These are phyloP conservation scores for Venturia oleaginea DNA, from an alignment of 2,329 filamentous ascomycete genomes.

Conservation along the genomic window DNA sequence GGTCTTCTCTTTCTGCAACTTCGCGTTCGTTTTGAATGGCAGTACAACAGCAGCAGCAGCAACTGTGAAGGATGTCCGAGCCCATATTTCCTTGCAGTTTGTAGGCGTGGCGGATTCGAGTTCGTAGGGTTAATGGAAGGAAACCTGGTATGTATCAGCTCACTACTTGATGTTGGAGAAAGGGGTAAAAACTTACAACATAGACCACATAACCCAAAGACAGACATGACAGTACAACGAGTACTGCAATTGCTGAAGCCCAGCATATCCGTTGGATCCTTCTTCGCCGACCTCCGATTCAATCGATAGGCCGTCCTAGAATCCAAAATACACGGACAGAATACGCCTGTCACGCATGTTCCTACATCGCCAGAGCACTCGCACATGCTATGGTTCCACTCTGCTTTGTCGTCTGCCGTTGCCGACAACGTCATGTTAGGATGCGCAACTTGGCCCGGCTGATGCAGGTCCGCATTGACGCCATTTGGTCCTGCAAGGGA, in stretches of 20 bases:
- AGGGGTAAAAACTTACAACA: constrained; percentile 20
- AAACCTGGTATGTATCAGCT: constrained; percentile 18
- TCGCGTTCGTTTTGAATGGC: constrained; percentile 38
- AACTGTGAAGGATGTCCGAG: constrained; percentile 27
- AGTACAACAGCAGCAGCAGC: constrained; percentile 34
- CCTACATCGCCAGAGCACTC: constrained; percentile 26
- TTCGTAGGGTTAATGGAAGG: constrained; percentile 29
- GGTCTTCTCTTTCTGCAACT: constrained; percentile 35
- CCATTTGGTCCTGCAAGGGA: constrained; percentile 31
- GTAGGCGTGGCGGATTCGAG: constrained; percentile 34
- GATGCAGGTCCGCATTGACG: constrained; percentile 26
- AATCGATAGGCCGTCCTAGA: constrained; percentile 36
- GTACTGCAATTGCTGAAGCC: constrained; percentile 28
- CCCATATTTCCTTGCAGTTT: constrained; percentile 31
- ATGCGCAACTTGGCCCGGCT: constrained; percentile 33
- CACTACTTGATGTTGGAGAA: neutral
- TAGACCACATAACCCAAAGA: constrained; percentile 25
- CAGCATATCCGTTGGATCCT: constrained; percentile 34
- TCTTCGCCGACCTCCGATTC: constrained; percentile 26
- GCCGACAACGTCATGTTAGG: constrained; percentile 28
- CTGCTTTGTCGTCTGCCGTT: constrained; percentile 13
- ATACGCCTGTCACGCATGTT: constrained; percentile 32
- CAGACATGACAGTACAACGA: constrained; percentile 30
- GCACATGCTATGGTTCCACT: constrained; percentile 28
- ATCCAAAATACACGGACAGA: constrained; percentile 36